Base-by-base conservation (phyloP, 768 basidiomycete genomes). In the Hericium erinaceus region DNA sequence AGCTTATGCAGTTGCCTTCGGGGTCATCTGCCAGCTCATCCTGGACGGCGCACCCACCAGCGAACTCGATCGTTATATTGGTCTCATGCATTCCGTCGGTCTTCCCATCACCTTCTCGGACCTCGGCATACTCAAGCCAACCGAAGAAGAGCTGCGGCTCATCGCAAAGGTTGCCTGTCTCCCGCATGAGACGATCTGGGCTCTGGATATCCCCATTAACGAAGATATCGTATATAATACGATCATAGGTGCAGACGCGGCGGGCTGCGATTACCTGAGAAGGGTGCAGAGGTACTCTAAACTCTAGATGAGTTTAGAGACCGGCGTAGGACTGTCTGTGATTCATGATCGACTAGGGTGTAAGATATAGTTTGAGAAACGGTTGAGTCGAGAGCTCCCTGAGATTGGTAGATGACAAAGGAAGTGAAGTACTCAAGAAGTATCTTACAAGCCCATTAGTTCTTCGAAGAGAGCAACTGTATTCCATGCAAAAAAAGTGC, bases 201-300 rank as follows among this genome's bases (percentile, higher is more conserved):
- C 68, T 39, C 61, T 69, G 59, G 67, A 69, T 58, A 59, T 60
- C 22, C 59, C 65, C 13, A 65, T 69, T 48, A 66, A 61, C 55
- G 61, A 60, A 16, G 66, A 66, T 28, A 57, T 68, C 48, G 68
- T 68, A 50, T 67, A 63, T 48, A 53, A 62, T 24, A 64, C 66
- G 15, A 65, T 69, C 60, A 68, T 65, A 63, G 68, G 63, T 28
- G 68, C 68, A 10, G 66, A 69, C 54, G 67, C 66, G 2, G 68
- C 63, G 3, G 62, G 66, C 10, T 59, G 59, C 1, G 63, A 62
- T 48, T 68, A 66, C 16, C 20, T 46, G 7, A 20, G 7, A 8
- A 46, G 44, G 44, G 1, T n/a, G 44, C 44, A 8, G 18, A 18
- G 16, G 15, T 18, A 46, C 33, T 33, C 33, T 10, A 33, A 33